phyloP scores from a whole-genome alignment of 306 rosid species.

The Cucumis hystrix region DNA sequence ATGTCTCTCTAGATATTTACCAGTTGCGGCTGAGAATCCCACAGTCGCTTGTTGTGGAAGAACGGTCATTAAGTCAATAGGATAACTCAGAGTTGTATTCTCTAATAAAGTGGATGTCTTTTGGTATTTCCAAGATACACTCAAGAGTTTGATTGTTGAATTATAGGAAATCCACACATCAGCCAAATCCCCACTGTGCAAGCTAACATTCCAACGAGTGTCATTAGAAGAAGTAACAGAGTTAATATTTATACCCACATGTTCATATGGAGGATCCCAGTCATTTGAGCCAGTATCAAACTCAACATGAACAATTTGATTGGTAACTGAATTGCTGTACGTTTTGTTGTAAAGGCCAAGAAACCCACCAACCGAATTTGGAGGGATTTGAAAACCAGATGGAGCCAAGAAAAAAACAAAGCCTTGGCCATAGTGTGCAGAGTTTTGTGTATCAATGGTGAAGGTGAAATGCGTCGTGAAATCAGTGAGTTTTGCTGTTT shows the following conservation, averaged over 20 bases:
- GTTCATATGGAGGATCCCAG: conserved; percentile 5
- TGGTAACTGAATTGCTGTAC: rapidly evolving
- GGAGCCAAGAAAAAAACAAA: conserved; percentile 4
- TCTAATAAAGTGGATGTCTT: not conserved
- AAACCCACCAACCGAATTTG: not conserved
- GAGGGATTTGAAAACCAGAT: not conserved
- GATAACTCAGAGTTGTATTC: not conserved
- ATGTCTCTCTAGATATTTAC: not conserved
- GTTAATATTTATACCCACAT: conserved; percentile 1
- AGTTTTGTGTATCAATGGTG: not conserved
- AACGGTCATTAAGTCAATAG: not conserved
- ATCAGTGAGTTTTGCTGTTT: not conserved
- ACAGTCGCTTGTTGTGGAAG: not conserved
- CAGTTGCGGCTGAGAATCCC: not conserved
- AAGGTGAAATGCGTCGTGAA: conserved; percentile 4
- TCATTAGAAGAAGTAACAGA: not conserved
- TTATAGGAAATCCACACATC: not conserved
- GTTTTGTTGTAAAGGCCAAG: conserved; percentile 6
- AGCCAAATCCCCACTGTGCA: not conserved
- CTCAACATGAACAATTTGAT: conserved; percentile 3
- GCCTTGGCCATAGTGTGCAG: not conserved
- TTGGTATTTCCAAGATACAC: not conserved
- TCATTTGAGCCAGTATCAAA: not conserved
- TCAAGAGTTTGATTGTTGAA: not conserved
- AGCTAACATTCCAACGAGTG: conserved; percentile 5